Evolutionary conservation across 805 yeast genomes (phyloP), one percentile per base, ranked within the genome.

Genomic region (Limtongozyma cylindracea): DNA sequence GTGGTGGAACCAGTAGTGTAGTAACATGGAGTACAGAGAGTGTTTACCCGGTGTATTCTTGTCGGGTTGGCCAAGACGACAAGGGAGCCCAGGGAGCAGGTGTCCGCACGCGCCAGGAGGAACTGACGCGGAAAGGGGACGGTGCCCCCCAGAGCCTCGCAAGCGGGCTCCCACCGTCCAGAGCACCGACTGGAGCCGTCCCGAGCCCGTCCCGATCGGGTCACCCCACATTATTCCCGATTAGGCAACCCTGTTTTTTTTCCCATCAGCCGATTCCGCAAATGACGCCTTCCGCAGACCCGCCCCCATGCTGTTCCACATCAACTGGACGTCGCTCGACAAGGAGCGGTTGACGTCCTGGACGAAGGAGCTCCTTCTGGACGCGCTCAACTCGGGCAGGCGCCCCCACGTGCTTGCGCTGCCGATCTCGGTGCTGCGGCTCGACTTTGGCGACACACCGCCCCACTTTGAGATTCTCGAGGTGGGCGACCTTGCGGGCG

Each of bases 391-490:
- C 36, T 61, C 73, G 13, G 78, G 78, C 3, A 64, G 63, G 31
- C 47, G 68, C 24, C 80, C 84, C 8, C 61, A 59, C 22, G 65
- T 74, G 5, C 47, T 74, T 10, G 74, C 76, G 13, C 70, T 74
- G 11, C 60, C 57, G 21, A 73, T 74, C 28, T 47, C 48, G 18
- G 76, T 74, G 21, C 56, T 62, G 25, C 77, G 71, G 29, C 52
- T 74, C 18, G 56, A 67, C 33, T 68, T 76, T 46, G 91, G 91
- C 7, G 55, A 65, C 21, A 53, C 59, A 13, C 66, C 88, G 2
- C 91, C 91, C 1, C 49, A 55, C 24, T 62, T 74, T 28, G 91
- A 74, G 41, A 69, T 76, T 17, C 47, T 74, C 27, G 91, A 74
- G 35, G 69, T 74, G 30, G 91, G 91, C 4, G 91, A 76, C 37